Percentiles rank a stretch among this genome's conserved stretches.
Evolutionary conservation across 208 protist genomes (phyloP).

Genomic region (Trypanosoma conorhini): DNA sequence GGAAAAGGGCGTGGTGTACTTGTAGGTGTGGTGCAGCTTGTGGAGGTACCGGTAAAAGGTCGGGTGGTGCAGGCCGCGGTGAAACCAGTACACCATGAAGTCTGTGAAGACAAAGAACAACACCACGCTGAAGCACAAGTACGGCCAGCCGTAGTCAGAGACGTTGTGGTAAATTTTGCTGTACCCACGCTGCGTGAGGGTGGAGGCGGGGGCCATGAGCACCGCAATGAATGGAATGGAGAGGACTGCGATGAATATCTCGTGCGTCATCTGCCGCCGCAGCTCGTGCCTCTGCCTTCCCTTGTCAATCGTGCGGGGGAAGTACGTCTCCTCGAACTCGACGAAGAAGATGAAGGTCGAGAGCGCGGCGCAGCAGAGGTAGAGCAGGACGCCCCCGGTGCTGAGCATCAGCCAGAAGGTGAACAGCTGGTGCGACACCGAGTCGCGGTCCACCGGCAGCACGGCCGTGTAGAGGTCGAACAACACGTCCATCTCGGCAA

Average conservation of each 20-base stretch:
- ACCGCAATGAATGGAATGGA: slow-evolving; percentile 85
- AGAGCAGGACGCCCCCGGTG: slow-evolving; percentile 62
- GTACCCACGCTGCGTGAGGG: slow-evolving; percentile 75
- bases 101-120: slow-evolving; percentile 93
- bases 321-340: slow-evolving; percentile 50
- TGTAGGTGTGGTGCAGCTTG: slow-evolving; percentile 93
- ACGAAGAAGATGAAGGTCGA: slow-evolving; percentile 68
- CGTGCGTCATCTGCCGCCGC: slow-evolving; percentile 49
- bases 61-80: slow-evolving; percentile 90
- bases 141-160: slow-evolving; percentile 72
- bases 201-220: slow-evolving; percentile 69
- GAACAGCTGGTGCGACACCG: slow-evolving; percentile 59
- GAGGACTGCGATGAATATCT: slow-evolving; percentile 73
- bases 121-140: slow-evolving; percentile 64
- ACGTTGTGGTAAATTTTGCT: slow-evolving; percentile 81
- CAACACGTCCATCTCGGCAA: slow-evolving; percentile 42
- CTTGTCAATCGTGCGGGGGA: slow-evolving; percentile 71
- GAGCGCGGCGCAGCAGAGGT: slow-evolving; percentile 51
- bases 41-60: slow-evolving; percentile 91
- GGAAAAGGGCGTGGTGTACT: slow-evolving; percentile 89
- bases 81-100: slow-evolving; percentile 95
- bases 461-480: slow-evolving; percentile 62
- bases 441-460: slow-evolving; percentile 57
- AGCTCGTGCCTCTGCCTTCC: slow-evolving; percentile 41
- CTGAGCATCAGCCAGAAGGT: slow-evolving; percentile 74